Evolutionary conservation across 2,329 filamentous ascomycete species (phyloP).

Genomic region (Neofusicoccum sp.): DNA sequence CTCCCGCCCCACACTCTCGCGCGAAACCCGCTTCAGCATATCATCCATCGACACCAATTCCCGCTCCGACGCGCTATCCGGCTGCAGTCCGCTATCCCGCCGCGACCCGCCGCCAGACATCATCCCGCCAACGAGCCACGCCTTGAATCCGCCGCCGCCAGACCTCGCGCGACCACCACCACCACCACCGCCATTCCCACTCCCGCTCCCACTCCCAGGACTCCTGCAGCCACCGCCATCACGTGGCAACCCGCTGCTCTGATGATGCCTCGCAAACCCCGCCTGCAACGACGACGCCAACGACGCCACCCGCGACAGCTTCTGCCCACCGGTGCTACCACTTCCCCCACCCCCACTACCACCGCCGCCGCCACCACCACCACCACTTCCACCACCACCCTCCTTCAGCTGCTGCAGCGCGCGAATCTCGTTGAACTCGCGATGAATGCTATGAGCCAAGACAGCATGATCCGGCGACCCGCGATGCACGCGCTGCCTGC

Average conservation of each 20-base stretch:
- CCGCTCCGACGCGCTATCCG: conserved; percentile 23
- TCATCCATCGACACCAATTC: conserved; percentile 21
- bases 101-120: background rate
- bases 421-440: conserved; percentile 41
- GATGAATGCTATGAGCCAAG: conserved; percentile 45
- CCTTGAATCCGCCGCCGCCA: conserved; percentile 13
- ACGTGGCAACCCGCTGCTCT: background rate
- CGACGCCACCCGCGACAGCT: background rate
- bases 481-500: conserved; percentile 43
- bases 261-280: background rate
- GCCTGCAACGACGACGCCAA: background rate
- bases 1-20: background rate
- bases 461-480: conserved; percentile 47
- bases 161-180: background rate
- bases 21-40: conserved; percentile 11
- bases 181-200: background rate
- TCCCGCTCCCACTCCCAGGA: background rate
- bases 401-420: background rate
- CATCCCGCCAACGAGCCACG: background rate
- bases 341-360: background rate
- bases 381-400: background rate
- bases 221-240: background rate
- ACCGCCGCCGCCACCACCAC: background rate
- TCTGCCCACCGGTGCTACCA: conserved; percentile 17
- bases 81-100: conserved; percentile 23